Conservation (phyloP, 2,329 filamentous ascomycete genomes). For the Botrytis paeoniae region DNA sequence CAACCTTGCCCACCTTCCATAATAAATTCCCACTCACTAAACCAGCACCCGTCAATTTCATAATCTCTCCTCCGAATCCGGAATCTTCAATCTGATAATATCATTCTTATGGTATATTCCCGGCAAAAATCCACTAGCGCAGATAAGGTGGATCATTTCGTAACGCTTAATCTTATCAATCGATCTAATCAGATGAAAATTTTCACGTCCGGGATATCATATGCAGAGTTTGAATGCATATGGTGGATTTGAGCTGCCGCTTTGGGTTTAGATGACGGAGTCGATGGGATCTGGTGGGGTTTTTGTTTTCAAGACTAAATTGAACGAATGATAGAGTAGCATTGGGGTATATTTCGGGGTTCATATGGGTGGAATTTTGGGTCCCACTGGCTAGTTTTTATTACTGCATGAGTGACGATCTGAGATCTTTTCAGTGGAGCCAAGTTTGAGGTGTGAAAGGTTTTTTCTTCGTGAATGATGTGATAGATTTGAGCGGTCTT, state of each 20-base stretch:
- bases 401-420: background rate
- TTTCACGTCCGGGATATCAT: background rate
- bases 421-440: background rate
- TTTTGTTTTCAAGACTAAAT: background rate
- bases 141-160: background rate
- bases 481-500: background rate
- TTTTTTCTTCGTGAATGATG: background rate
- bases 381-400: background rate
- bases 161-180: conserved; percentile 20
- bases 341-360: background rate
- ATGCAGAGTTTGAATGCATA: background rate
- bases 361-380: background rate
- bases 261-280: background rate
- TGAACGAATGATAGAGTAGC: background rate
- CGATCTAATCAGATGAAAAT: conserved; percentile 22
- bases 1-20: background rate
- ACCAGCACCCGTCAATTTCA: conserved; percentile 2
- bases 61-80: background rate
- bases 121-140: background rate
- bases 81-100: conserved; percentile 9
- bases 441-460: background rate
- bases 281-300: background rate
- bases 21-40: conserved; percentile 10
- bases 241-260: background rate
- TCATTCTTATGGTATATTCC: background rate